A percentile compares a stretch with the other conserved stretches of the same genome.
phyloP scores from a whole-genome alignment of 2,329 filamentous ascomycete genomes.

The Colletotrichum scovillei region DNA sequence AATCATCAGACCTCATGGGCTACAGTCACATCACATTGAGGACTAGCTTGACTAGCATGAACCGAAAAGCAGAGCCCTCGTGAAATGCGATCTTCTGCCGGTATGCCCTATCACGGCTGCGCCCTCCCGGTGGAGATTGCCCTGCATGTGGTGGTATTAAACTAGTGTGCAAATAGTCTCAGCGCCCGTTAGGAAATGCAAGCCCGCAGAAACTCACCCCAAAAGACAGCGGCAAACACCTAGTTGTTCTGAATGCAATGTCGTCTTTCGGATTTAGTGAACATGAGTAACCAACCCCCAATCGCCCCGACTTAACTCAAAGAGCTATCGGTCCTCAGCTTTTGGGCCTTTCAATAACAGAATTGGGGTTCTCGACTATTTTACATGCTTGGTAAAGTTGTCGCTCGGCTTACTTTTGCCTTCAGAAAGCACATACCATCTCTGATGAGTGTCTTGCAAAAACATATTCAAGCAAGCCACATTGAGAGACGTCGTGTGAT shows the following conservation, averaged over 20 bases:
- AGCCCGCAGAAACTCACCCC: neutral
- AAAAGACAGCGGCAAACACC: neutral
- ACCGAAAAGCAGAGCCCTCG: neutral
- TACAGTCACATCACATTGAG: neutral
- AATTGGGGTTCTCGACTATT: neutral
- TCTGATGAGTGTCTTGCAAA: neutral
- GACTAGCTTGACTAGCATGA: neutral
- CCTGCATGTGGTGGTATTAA: neutral
- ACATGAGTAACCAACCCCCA: neutral
- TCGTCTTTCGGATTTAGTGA: too few species aligned
- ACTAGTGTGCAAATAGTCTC: neutral
- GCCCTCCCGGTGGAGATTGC: conserved; percentile 1
- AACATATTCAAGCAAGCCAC: neutral
- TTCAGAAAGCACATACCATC: neutral
- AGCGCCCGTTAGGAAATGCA: neutral
- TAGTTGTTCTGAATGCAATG: neutral
- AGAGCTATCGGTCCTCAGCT: too few species aligned
- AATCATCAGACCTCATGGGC: neutral
- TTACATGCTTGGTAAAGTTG: too few species aligned
- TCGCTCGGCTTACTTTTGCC: too few species aligned
- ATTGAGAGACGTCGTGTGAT: neutral
- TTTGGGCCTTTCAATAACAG: too few species aligned
- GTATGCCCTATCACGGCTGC: neutral
- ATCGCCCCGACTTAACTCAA: too few species aligned
- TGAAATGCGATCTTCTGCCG: neutral